phyloP scores from a whole-genome alignment of 352 stramenopile species.

The Pythium guiyangense region DNA sequence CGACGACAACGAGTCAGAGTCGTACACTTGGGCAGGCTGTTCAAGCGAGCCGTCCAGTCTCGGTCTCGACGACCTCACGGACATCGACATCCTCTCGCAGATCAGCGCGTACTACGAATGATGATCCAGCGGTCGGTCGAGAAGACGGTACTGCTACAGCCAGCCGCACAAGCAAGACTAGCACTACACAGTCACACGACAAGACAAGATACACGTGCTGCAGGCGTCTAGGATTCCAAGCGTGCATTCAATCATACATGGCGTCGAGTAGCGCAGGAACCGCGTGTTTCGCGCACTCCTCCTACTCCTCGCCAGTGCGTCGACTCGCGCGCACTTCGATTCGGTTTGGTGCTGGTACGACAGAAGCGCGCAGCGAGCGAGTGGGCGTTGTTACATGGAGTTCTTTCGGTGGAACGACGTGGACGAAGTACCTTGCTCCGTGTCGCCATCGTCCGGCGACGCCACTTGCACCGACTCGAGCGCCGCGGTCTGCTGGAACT shows the following conservation, averaged over 20 bases:
- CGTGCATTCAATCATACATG: neutral
- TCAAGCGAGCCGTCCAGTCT: slow-evolving; percentile 29
- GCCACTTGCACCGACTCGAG: slow-evolving; percentile 18
- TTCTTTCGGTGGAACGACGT: slow-evolving; percentile 53
- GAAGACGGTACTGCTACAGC: neutral
- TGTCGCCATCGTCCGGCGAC: slow-evolving; percentile 24
- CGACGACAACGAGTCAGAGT: slow-evolving; percentile 5
- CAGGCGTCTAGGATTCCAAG: neutral
- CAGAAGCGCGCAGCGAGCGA: slow-evolving; percentile 1
- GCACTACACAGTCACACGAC: neutral
- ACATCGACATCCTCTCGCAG: slow-evolving; percentile 47
- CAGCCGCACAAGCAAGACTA: neutral
- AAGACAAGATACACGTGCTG: neutral
- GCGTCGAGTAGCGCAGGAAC: neutral
- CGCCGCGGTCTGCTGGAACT: slow-evolving; percentile 8
- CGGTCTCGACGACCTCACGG: slow-evolving; percentile 51
- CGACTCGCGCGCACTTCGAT: neutral
- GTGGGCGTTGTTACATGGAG: slow-evolving; percentile 35
- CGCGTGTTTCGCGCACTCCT: neutral
- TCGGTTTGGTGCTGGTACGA: too few relatives aligned
- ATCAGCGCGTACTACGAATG: too few relatives aligned
- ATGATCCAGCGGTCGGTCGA: neutral
- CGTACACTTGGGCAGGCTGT: slow-evolving; percentile 7
- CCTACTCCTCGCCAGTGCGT: too few relatives aligned
- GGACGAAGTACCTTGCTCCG: too few relatives aligned